phyloP scores from a whole-genome alignment of 2,329 filamentous ascomycete species.

The Monilinia fructigena region DNA sequence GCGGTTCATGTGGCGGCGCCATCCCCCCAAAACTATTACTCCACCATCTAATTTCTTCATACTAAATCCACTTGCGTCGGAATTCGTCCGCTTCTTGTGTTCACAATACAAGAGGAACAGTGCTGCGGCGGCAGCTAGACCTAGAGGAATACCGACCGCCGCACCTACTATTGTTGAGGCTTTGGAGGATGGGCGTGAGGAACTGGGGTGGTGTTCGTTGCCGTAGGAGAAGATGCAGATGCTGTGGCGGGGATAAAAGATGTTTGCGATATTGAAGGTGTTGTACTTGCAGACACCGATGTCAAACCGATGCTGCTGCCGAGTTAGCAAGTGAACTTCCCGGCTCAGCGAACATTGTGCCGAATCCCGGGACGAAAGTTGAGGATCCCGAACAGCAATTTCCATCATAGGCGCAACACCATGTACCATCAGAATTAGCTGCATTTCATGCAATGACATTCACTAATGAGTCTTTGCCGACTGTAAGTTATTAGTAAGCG shows the following conservation, averaged over 20 bases:
- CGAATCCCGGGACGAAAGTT: conserved; percentile 23
- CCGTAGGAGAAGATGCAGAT: conserved; percentile 3
- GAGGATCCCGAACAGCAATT: conserved; percentile 23
- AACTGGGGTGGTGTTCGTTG: not conserved
- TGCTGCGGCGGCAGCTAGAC: conserved; percentile 10
- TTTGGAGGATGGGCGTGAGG: not conserved
- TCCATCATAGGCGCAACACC: conserved; percentile 31
- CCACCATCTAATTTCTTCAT: not conserved
- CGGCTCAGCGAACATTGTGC: conserved; percentile 27
- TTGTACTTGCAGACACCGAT: not conserved
- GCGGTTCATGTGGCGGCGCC: not conserved
- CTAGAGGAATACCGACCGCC: conserved; percentile 25
- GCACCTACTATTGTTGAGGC: conserved; percentile 23
- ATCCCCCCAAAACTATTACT: not conserved
- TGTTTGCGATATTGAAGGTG: conserved; percentile 10
- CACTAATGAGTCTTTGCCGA: conserved; percentile 25
- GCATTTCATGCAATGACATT: conserved; percentile 26
- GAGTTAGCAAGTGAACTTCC: not conserved
- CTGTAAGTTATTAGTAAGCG: conserved; percentile 9
- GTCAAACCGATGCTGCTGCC: not conserved
- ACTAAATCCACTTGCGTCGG: not conserved
- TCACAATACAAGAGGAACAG: conserved; percentile 23
- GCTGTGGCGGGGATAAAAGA: not conserved
- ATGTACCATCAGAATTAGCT: conserved; percentile 23
- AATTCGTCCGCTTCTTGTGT: conserved; percentile 17